Conservation (phyloP, 257 asterid species). For the Solanum medicagineum region DNA sequence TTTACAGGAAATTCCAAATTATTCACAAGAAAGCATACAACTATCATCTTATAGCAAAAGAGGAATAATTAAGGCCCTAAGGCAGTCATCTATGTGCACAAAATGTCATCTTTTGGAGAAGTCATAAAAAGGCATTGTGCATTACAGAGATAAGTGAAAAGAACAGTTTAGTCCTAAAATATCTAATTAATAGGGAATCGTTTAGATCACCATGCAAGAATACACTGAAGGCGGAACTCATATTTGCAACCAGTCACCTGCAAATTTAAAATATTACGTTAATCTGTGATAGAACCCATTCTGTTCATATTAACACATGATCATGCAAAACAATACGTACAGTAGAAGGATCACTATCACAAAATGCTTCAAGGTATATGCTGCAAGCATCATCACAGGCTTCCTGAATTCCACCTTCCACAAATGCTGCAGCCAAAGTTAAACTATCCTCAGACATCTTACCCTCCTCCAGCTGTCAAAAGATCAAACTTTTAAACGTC, state of each 20-base stretch:
- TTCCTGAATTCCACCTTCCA: slow-evolving; percentile 86
- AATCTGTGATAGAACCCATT: neutral
- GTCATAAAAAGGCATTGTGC: neutral
- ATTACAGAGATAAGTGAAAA: neutral
- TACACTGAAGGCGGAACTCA: slow-evolving; percentile 83
- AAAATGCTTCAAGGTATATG: slow-evolving; percentile 81
- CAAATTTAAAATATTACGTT: neutral
- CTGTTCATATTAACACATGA: neutral
- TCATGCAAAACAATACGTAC: slow-evolving; percentile 17
- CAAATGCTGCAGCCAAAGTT: slow-evolving; percentile 89
- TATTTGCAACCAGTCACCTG: slow-evolving; percentile 87
- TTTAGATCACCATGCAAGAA: slow-evolving; percentile 63
- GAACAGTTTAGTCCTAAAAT: neutral
- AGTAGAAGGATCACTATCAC: slow-evolving; percentile 72
- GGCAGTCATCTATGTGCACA: neutral
- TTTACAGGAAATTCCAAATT: neutral
- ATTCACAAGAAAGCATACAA: neutral
- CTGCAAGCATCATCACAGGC: slow-evolving; percentile 93
- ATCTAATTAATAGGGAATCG: neutral
- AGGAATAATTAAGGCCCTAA: neutral
- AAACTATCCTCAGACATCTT: slow-evolving; percentile 43
- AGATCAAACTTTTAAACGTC: slow-evolving; percentile 4
- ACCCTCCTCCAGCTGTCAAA: slow-evolving; percentile 64
- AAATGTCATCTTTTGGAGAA: neutral
- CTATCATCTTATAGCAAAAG: neutral